Base-by-base conservation (phyloP, 768 basidiomycete genomes). In the Trametes gibbosa region DNA sequence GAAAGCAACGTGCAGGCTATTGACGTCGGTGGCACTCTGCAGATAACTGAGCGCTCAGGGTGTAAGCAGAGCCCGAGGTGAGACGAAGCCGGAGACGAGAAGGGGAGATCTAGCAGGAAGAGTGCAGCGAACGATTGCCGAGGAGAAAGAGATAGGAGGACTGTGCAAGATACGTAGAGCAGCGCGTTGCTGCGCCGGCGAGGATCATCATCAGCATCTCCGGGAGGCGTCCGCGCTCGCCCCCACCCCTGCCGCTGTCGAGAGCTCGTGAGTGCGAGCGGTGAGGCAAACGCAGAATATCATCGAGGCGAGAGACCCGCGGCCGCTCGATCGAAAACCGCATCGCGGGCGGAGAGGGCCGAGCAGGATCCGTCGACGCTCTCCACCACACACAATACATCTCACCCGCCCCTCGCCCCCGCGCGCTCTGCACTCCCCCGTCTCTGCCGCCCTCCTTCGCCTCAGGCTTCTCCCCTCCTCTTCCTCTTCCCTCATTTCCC, bases 11-110 rank as follows among this genome's bases (percentile, higher is more conserved):
- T 43, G 45, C 17, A 37, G 19, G 23, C 24, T n/a, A 46, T 56
- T 48, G 54, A 56, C 54, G 54, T 56, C 54, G 54, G 54, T 56
- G 54, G 54, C 54, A 48, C 27, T 17, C 45, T 25, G 54, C 8
- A 46, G 43, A 46, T 47, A 34, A 21, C 21, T 9, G 23, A 24
- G 17, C 42, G 23, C 12, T 21, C 13, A 19, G 35, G 27, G 21
- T 14, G 32, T 12, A 25, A 21, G 32, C 53, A n/a, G 29, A 12
- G n/a, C 23, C 19, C 50, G 37, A 16, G 24, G 35, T 23, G 24
- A 27, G 53, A 29, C n/a, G 17, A 14, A 34, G 48, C 13, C n/a
- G 32, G 8, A 5, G 7, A 50, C n/a, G 17, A 49, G 32, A 27
- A 49, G 48, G 12, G n/a, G n/a, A n/a, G n/a, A n/a, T n/a, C n/a